These are phyloP conservation scores for Gossypium ekmanianum DNA, from an alignment of 345 rosid species.

Conservation along the genomic window DNA sequence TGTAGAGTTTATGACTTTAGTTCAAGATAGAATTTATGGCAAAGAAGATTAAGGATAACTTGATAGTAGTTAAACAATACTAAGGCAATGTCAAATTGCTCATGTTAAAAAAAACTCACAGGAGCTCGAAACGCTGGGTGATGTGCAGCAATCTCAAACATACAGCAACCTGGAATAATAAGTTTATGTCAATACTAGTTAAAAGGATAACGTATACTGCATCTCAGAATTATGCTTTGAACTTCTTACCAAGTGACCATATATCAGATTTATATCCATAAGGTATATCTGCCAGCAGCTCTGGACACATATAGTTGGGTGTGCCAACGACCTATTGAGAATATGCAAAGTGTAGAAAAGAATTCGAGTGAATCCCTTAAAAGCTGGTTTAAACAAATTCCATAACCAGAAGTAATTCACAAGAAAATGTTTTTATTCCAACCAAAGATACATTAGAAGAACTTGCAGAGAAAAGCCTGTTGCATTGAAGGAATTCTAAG, in stretches of 20 bases:
- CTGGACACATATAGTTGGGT: conserved; percentile 94
- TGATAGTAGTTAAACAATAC: background rate
- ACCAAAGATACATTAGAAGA: background rate
- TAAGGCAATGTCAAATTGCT: background rate
- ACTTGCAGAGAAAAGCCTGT: background rate
- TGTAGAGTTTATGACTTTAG: conserved; percentile 27
- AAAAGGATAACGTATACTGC: conserved; percentile 4
- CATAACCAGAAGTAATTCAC: background rate
- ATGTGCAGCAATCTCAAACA: conserved; percentile 94
- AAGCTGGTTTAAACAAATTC: conserved; percentile 3
- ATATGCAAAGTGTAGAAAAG: conserved; percentile 10
- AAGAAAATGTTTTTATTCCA: background rate
- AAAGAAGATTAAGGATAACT: background rate
- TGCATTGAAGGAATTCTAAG: background rate
- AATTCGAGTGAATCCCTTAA: background rate
- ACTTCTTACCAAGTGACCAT: conserved; percentile 88
- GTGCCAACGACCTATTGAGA: conserved; percentile 72
- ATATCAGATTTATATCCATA: conserved; percentile 96
- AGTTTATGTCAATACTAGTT: conserved; percentile 18
- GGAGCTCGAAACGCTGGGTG: conserved; percentile 93
- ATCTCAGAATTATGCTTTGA: conserved; percentile 5
- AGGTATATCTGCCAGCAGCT: conserved; percentile 82
- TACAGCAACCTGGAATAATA: conserved; percentile 79
- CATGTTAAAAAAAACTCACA: conserved; percentile 44
- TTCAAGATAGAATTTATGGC: conserved; percentile 1